Evolutionary conservation across 1,284 basidiomycete species (phyloP).

Genomic region (Farysia itapuensis): DNA sequence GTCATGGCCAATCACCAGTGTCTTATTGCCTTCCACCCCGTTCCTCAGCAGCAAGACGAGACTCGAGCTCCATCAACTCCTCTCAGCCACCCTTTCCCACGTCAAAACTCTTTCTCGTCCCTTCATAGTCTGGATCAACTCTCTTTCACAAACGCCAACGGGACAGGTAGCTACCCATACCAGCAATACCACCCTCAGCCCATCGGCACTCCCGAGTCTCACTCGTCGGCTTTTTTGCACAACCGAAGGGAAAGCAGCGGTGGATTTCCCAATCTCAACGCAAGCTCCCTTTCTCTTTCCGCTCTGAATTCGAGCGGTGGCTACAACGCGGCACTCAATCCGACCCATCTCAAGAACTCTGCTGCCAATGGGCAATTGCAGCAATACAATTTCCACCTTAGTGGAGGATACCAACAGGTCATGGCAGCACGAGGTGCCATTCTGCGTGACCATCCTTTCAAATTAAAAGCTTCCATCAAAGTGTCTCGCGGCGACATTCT

Average conservation of each 20-base stretch:
- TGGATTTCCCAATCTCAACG: slow-evolving; percentile 31
- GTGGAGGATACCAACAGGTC: slow-evolving; percentile 87
- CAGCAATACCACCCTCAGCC: slow-evolving; percentile 40
- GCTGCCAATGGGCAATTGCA: slow-evolving; percentile 22
- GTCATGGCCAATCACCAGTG: slow-evolving; percentile 54
- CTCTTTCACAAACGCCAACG: slow-evolving; percentile 26
- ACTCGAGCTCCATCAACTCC: slow-evolving; percentile 22
- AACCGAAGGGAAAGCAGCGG: slow-evolving; percentile 26
- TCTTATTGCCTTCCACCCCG: slow-evolving; percentile 43
- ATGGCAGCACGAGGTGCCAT: slow-evolving; percentile 86
- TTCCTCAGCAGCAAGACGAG: slow-evolving; percentile 24
- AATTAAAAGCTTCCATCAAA: slow-evolving; percentile 80
- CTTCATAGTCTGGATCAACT: slow-evolving; percentile 30
- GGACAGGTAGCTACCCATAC: slow-evolving; percentile 31
- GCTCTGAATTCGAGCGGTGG: slow-evolving; percentile 28
- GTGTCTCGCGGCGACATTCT: slow-evolving; percentile 89
- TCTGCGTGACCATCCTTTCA: slow-evolving; percentile 82
- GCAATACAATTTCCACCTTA: slow-evolving; percentile 77
- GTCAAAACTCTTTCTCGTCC: slow-evolving; percentile 39
- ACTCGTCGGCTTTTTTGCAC: slow-evolving; percentile 29
- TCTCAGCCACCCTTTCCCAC: slow-evolving; percentile 17
- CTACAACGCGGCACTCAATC: slow-evolving; percentile 1
- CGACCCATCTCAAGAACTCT: background rate
- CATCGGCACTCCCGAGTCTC: slow-evolving; percentile 32
- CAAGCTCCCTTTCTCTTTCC: slow-evolving; percentile 36